Evolutionary conservation across 495 filamentous ascomycete species (phyloP).

Genomic region (Aspergillus indologenus): DNA sequence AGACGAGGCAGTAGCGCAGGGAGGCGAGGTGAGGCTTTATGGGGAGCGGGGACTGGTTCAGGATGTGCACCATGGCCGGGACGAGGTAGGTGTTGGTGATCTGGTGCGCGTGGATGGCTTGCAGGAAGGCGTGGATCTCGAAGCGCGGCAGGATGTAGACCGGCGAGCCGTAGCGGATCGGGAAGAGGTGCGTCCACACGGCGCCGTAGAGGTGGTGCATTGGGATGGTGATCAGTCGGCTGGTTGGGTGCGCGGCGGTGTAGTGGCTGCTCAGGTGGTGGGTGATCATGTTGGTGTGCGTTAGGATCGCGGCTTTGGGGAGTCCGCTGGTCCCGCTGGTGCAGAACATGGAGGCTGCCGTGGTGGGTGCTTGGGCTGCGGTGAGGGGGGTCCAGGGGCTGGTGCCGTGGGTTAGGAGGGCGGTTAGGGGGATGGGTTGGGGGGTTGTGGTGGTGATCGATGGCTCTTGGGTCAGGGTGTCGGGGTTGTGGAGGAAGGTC

Average conservation of each 20-base stretch:
- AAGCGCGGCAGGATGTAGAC: slow-evolving; percentile 59
- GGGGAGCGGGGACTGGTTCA: slow-evolving; percentile 39
- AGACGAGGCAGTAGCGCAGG: slow-evolving; percentile 30
- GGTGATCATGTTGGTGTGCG: slow-evolving; percentile 46
- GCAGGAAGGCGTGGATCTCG: slow-evolving; percentile 50
- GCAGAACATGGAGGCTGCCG: slow-evolving; percentile 46
- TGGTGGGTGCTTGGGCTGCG: slow-evolving; percentile 33
- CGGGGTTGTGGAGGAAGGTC: neutral
- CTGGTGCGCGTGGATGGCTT: slow-evolving; percentile 47
- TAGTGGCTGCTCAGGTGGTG: slow-evolving; percentile 47
- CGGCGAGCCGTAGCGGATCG: slow-evolving; percentile 48
- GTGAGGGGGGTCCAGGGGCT: slow-evolving; percentile 15
- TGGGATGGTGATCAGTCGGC: slow-evolving; percentile 52
- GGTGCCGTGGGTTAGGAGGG: neutral
- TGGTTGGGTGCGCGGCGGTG: slow-evolving; percentile 33
- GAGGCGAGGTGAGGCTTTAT: slow-evolving; percentile 40
- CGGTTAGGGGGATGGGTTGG: neutral
- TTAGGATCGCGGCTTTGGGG: slow-evolving; percentile 52
- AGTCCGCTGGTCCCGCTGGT: slow-evolving; percentile 56
- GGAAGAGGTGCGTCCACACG: slow-evolving; percentile 46
- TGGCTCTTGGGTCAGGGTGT: neutral
- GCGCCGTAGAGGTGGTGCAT: slow-evolving; percentile 59
- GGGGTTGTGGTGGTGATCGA: neutral
- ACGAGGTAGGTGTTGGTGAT: slow-evolving; percentile 58
- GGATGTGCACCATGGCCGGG: slow-evolving; percentile 52